Percentiles rank a stretch among this genome's conserved stretches.
Conservation (phyloP, 2,329 filamentous ascomycete species). For the Ophiostoma populinum region DNA sequence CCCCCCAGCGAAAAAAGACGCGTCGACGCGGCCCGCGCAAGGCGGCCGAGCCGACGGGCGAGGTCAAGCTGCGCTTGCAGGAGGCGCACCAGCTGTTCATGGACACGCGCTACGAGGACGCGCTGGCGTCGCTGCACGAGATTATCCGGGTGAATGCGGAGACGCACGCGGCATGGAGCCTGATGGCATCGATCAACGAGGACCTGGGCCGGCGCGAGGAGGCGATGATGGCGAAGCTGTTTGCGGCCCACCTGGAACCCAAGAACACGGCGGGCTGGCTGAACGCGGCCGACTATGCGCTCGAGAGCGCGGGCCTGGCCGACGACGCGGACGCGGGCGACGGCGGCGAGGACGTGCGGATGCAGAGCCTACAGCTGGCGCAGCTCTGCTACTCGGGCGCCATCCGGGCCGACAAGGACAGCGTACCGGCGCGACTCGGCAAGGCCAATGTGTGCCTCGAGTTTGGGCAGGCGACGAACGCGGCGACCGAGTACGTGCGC, state of each 20-base stretch:
- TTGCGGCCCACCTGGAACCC: slow-evolving; percentile 44
- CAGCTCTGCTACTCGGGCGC: slow-evolving; percentile 42
- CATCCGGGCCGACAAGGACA: slow-evolving; percentile 37
- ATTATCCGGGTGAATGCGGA: slow-evolving; percentile 53
- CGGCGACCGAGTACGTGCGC: slow-evolving; percentile 38
- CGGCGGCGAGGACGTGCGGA: slow-evolving; percentile 25
- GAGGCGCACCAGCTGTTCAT: slow-evolving; percentile 53
- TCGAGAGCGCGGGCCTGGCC: slow-evolving; percentile 30
- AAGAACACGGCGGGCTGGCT: slow-evolving; percentile 44
- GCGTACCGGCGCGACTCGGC: slow-evolving; percentile 39
- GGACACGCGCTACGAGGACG: slow-evolving; percentile 39
- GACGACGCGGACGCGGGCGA: slow-evolving; percentile 14
- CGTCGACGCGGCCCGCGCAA: slow-evolving; percentile 31
- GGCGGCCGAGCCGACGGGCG: slow-evolving; percentile 48
- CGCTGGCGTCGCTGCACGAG: slow-evolving; percentile 40
- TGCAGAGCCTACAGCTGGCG: slow-evolving; percentile 33
- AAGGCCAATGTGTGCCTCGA: slow-evolving; percentile 41
- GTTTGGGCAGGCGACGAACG: slow-evolving; percentile 33
- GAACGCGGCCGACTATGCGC: slow-evolving; percentile 36
- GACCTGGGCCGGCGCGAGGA: slow-evolving; percentile 40
- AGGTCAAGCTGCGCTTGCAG: slow-evolving; percentile 51
- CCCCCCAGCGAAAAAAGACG: slow-evolving; percentile 1
- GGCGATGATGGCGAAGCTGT: slow-evolving; percentile 41
- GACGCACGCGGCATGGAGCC: slow-evolving; percentile 46
- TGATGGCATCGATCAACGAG: slow-evolving; percentile 42